Conservation (phyloP, 371 early-diverging fungal genomes). For the Mucor circinelloides region DNA sequence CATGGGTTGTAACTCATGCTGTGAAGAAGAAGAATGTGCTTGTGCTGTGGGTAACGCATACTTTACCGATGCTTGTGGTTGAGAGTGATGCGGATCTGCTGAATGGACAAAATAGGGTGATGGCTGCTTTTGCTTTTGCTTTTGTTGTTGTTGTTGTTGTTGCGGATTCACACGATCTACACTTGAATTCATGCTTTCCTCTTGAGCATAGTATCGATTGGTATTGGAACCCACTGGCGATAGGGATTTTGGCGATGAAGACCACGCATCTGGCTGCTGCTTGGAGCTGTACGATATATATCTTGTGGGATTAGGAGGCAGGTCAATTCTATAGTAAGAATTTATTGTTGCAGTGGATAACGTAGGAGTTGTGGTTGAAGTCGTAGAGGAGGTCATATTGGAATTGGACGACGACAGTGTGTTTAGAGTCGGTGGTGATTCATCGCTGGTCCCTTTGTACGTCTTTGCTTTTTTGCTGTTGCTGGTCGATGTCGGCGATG, state of each 20-base stretch:
- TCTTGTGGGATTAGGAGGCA: background rate
- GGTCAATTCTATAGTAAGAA: background rate
- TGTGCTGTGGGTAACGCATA: background rate
- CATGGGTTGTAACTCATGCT: background rate
- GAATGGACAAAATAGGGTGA: background rate
- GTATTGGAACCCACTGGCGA: background rate
- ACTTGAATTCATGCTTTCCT: background rate
- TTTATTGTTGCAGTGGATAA: background rate
- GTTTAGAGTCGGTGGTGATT: background rate
- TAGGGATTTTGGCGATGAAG: background rate
- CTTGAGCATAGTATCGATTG: background rate
- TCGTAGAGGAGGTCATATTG: background rate
- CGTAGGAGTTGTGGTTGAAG: background rate
- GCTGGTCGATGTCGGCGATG: background rate
- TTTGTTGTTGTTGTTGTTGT: no score
- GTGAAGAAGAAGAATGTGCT: background rate
- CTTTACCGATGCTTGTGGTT: background rate
- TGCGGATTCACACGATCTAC: background rate
- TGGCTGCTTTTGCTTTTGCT: no score
- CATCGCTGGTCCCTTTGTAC: background rate
- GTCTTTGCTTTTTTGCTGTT: background rate
- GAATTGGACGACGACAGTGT: background rate
- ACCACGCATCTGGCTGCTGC: background rate
- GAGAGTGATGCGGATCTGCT: background rate
- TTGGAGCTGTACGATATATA: constrained; percentile 1